Evolutionary conservation across 495 filamentous ascomycete genomes (phyloP), one percentile per base, ranked within the genome.

Genomic region (Echria macrotheca): DNA sequence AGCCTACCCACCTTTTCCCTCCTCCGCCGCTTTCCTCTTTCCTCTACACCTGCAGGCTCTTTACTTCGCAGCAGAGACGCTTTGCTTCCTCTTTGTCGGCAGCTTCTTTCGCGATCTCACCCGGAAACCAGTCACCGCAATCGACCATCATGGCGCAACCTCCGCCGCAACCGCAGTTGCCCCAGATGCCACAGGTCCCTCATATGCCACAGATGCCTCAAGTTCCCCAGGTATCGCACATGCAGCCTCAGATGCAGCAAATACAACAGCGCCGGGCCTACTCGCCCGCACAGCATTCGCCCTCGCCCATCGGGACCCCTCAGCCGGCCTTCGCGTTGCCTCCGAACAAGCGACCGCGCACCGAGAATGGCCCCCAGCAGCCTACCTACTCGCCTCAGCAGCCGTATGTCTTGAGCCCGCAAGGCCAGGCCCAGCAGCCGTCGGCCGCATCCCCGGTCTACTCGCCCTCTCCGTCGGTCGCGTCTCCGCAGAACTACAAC

Each of bases 341-440:
- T 14, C 75, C 79, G 0, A 79, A 67, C 43, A 86, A 94, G 65
- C 76, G 86, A 37, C 79, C 79, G 47, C 80, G 81, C 17, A 68
- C 89, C 11, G 89, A 86, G 21, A 80, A 86, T 19, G 78, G 79
- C 36, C 80, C 83, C 43, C 19, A 32, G 15, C 37, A 35, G n/a
- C 44, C 21, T 10, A 12, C 36, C 12, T 38, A 24, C 7, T 35
- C 22, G 14, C 18, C 28, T 2, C 44, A 48, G 35, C 46, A 48
- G 29, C 42, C 14, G 25, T 26, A 48, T 29, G 22, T 23, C n/a
- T 3, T 22, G 8, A 32, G 33, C 11, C 7, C 32, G 17, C 46
- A 48, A 17, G 22, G 17, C 5, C 33, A 21, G 15, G 35, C 48
- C 12, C 51, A 50, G 11, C 26, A 47, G 3, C 40, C 52, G 8